Base-by-base conservation (phyloP, 768 basidiomycete species). In the Pulveroboletus ravenelii region DNA sequence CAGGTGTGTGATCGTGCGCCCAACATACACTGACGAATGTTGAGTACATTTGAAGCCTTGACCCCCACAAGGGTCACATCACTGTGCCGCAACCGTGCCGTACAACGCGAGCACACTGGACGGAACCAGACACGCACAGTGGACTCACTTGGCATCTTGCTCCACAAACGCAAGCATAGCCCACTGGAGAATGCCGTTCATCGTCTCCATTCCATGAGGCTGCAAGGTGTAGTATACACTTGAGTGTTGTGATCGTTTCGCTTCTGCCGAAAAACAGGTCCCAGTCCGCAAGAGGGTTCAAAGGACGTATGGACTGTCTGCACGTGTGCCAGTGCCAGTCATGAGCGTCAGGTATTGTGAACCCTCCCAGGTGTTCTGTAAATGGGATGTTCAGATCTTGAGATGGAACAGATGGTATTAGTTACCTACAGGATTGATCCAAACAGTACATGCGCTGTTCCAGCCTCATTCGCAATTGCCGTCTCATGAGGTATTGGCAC, bases 341-440 rank as follows among this genome's bases (percentile, higher is more conserved):
- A 72, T 74, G 12, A 81, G 71, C 80, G 81, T 81, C 45, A 81
- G 63, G 61, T 79, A 81, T 55, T 81, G 78, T 13, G 81, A 60
- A 54, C 81, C 79, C 57, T 81, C 80, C 29, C 80, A 55, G 6
- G 79, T 71, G 54, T 81, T 82, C 80, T 81, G 20, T 23, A 23
- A 23, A 23, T 23, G 20, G 2, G 20, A 4, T 23, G 20, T 23
- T n/a, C 18, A 37, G 20, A 42, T 23, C 12, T 37, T 14, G 17
- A 20, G 31, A 46, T 6, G 34, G 14, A 41, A 41, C 1, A 20
- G 31, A 46, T 6, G 34, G n/a, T 41, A 41, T 1, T 35, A 9
- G 10, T 39, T 5, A 27, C 25, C 25, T 5, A 27, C 25, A 23
- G 20, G 20, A 23, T 4, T 4, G 20, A 6, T 27, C 25, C 25